Evolutionary conservation across 1,139 yeast species (phyloP), one percentile per base, ranked within the genome.

Genomic region (Sugiyamaella novakii): DNA sequence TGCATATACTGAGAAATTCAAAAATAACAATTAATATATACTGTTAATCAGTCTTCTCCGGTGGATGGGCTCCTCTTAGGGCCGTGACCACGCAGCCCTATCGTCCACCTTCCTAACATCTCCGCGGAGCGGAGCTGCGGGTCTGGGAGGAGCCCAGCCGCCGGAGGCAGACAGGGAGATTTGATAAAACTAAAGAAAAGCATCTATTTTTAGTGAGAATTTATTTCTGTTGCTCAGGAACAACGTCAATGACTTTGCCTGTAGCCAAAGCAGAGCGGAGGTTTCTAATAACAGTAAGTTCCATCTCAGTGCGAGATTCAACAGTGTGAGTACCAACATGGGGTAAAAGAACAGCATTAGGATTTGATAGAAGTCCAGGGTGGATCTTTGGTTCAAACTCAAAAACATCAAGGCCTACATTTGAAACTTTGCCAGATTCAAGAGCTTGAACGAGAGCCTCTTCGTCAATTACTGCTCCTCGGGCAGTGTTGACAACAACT

Each of bases 381-480:
- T 69, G 66, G 41, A 71, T 55, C 42, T 58, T 56, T 5, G 98
- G 98, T 70, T 91, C 97, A 57, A 76, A 70, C 64, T 87, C 96
- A 67, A 84, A 85, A 28, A 89, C 97, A 65, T 89, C 97, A 35
- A 89, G 67, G 12, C 70, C 72, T 8, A 60, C 71, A 12, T 61
- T 56, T 5, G 84, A 81, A 36, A 89, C 78, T 59, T 86, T 82
- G 17, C 95, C 94, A 1, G 74, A 66, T 59, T 83, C 79, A 59
- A 89, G 73, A 10, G 81, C 80, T 17, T 74, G 74, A 7, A 82
- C 76, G 51, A 89, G 68, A 5, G 83, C 84, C 8, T 66, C 60
- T 60, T 86, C 92, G 60, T 85, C 84, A 55, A 86, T 80, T 25
- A 86, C 80, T 80, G 78, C 72, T 1, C 94, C 94, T 56, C 94